Evolutionary conservation across 2,329 filamentous ascomycete species (phyloP).

Genomic region (Periconia digitata): DNA sequence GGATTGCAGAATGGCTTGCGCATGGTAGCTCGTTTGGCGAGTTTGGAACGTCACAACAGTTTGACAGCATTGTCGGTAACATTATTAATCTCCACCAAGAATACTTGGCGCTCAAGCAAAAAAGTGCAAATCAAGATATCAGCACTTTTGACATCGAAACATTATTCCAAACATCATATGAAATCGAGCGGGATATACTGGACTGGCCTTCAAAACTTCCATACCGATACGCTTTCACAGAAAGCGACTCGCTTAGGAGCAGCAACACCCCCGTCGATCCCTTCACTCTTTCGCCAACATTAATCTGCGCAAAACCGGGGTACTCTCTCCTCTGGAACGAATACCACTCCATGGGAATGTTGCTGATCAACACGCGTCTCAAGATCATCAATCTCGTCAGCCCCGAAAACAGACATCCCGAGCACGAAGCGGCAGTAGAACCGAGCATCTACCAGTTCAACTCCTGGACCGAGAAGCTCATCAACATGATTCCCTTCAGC

Average conservation of each 20-base stretch:
- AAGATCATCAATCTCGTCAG: not conserved
- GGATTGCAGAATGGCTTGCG: not conserved
- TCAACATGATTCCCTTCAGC: not conserved
- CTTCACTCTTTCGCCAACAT: not conserved
- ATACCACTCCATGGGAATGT: not conserved
- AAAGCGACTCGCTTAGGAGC: not conserved
- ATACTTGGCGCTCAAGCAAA: not conserved
- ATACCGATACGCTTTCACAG: not conserved
- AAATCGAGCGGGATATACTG: not conserved
- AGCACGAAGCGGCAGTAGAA: not conserved
- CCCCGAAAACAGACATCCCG: not conserved
- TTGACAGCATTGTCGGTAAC: not conserved
- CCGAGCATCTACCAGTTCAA: not conserved
- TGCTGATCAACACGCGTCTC: not conserved
- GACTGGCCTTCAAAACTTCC: not conserved
- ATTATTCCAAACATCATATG: not conserved
- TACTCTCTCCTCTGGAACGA: not conserved
- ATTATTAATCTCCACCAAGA: not conserved
- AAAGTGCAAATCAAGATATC: not conserved
- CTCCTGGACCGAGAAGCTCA: not conserved
- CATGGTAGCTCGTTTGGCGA: not conserved
- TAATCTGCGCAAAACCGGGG: not conserved
- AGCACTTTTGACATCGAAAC: not conserved
- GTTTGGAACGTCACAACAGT: not conserved
- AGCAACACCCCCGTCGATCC: not conserved